Conservation (phyloP, 805 yeast genomes). For the Candida takata region DNA sequence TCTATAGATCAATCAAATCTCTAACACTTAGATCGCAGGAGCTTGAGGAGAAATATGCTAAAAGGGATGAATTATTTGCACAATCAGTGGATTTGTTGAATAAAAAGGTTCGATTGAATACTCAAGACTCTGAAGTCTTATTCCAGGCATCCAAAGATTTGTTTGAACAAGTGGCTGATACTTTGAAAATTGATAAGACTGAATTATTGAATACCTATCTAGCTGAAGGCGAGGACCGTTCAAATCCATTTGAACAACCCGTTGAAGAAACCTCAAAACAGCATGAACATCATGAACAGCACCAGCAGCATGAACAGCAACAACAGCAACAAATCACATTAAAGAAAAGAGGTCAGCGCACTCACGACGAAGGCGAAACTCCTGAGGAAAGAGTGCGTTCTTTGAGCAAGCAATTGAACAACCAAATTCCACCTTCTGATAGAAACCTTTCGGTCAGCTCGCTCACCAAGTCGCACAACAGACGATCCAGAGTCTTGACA, state of each 20-base stretch:
- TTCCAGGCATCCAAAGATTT: conserved; percentile 41
- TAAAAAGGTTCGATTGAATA: conserved; percentile 38
- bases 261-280: not conserved
- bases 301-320: no score
- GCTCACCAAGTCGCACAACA: not conserved
- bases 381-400: conserved; percentile 18
- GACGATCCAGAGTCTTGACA: conserved; percentile 7
- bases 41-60: conserved; percentile 42
- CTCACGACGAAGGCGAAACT: not conserved
- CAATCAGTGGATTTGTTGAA: conserved; percentile 39
- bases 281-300: conserved; percentile 3
- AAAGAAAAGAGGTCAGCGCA: conserved; percentile 12
- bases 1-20: conserved; percentile 42
- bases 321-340: conserved; percentile 1
- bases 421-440: conserved; percentile 17
- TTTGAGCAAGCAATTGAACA: conserved; percentile 18
- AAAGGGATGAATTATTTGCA: conserved; percentile 37
- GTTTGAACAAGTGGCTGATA: conserved; percentile 33
- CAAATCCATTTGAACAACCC: conserved; percentile 7
- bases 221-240: conserved; percentile 10
- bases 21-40: conserved; percentile 39
- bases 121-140: conserved; percentile 38
- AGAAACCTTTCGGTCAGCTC: conserved; percentile 10
- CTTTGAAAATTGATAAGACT: conserved; percentile 22
- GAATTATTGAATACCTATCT: conserved; percentile 24